A percentile compares a stretch with the other conserved stretches of the same genome.
phyloP scores from a whole-genome alignment of 345 rosid genomes.

The Psidium friedrichsthalianum region DNA sequence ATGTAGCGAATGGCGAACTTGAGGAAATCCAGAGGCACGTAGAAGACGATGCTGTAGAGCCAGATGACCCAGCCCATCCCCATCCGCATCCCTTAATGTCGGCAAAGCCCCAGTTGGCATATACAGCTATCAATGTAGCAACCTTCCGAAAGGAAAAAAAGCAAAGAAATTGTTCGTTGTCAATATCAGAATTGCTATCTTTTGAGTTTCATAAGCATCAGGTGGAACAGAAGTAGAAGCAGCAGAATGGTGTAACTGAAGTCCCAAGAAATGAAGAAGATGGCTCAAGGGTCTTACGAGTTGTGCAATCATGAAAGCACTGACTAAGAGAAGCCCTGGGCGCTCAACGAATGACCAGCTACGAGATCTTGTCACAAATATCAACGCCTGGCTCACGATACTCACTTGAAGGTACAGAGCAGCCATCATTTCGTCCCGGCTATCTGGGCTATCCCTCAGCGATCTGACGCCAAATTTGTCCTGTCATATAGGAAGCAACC shows the following conservation, averaged over 20 bases:
- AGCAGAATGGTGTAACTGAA: not conserved
- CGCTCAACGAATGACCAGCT: conserved; percentile 82
- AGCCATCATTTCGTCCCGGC: conserved; percentile 49
- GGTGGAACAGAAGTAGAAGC: no score
- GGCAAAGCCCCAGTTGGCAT: conserved; percentile 66
- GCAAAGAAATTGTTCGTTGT: not conserved
- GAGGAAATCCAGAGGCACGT: conserved; percentile 63
- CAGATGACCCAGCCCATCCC: conserved; percentile 97
- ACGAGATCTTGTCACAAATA: conserved; percentile 86
- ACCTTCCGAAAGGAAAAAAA: conserved; percentile 17
- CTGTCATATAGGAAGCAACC: conserved; percentile 16
- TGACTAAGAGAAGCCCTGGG: conserved; percentile 50
- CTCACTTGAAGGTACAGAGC: conserved; percentile 96
- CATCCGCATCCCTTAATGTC: conserved; percentile 67
- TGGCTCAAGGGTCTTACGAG: conserved; percentile 21
- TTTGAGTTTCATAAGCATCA: not conserved
- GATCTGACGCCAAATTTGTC: conserved; percentile 49
- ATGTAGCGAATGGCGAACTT: conserved; percentile 76
- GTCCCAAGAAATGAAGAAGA: not conserved
- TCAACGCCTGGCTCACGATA: conserved; percentile 88
- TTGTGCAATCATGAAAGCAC: conserved; percentile 64
- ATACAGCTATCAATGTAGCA: conserved; percentile 70
- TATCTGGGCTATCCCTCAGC: conserved; percentile 15
- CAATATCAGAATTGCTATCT: not conserved
- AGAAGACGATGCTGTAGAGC: conserved; percentile 68